Percentiles rank a stretch among this genome's conserved stretches.
phyloP scores from a whole-genome alignment of 306 rosid genomes.

The Hylodesmum podocarpum region DNA sequence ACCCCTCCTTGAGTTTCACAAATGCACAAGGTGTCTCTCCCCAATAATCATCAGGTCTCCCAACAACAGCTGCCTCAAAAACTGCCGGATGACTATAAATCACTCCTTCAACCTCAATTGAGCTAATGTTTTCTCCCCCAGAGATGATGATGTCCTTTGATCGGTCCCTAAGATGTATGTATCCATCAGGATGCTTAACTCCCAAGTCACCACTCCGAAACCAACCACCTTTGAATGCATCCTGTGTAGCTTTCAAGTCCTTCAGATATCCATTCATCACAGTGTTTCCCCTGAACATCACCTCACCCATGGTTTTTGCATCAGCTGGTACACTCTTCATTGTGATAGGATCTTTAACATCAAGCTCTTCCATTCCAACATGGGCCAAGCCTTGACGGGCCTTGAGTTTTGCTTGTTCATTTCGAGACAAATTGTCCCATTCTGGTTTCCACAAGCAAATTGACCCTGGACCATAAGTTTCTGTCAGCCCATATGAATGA shows the following conservation, averaged over 20 bases:
- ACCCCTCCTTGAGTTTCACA: conserved; percentile 73
- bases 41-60: conserved; percentile 80
- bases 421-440: conserved; percentile 65
- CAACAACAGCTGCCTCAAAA: conserved; percentile 79
- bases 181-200: conserved; percentile 78
- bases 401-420: conserved; percentile 59
- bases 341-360: conserved; percentile 70
- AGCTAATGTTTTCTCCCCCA: conserved; percentile 89
- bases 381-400: conserved; percentile 82
- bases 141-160: conserved; percentile 87
- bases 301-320: conserved; percentile 83
- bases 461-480: conserved; percentile 81
- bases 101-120: conserved; percentile 82
- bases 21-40: conserved; percentile 95
- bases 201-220: conserved; percentile 78
- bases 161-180: conserved; percentile 79
- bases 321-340: conserved; percentile 81
- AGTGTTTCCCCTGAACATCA: conserved; percentile 85
- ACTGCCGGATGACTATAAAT: conserved; percentile 71
- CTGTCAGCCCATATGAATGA: conserved; percentile 85
- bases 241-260: conserved; percentile 61
- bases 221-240: conserved; percentile 84
- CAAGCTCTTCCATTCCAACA: conserved; percentile 68
- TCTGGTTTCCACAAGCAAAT: conserved; percentile 77
- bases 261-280: conserved; percentile 86